A percentile compares a stretch with the other conserved stretches of the same genome.
Evolutionary conservation across 768 basidiomycete genomes (phyloP).

Genomic region (Kwoniella shandongensis): DNA sequence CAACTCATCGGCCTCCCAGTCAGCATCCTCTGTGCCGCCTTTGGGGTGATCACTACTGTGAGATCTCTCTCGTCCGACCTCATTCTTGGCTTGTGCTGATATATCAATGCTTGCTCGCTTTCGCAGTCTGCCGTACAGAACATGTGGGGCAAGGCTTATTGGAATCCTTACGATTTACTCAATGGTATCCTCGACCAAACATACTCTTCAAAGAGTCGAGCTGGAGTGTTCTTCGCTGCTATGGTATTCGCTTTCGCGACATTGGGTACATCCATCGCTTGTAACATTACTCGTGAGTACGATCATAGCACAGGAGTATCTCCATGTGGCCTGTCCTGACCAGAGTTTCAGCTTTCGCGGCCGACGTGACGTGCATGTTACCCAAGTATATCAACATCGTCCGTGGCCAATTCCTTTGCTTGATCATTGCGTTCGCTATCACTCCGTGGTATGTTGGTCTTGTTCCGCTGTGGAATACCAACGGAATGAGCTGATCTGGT

Average conservation of each 20-base stretch:
- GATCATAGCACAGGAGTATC: background rate
- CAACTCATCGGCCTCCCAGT: conserved; percentile 20
- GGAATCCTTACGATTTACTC: conserved; percentile 34
- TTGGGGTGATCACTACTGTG: conserved; percentile 33
- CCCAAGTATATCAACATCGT: conserved; percentile 35
- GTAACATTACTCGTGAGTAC: conserved; percentile 31
- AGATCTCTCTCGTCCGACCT: conserved; percentile 8
- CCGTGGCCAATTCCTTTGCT: conserved; percentile 27
- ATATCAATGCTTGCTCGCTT: background rate
- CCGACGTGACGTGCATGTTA: conserved; percentile 31
- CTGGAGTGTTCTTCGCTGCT: conserved; percentile 27
- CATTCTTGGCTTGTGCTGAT: background rate
- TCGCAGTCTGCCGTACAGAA: conserved; percentile 24
- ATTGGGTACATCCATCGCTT: conserved; percentile 26
- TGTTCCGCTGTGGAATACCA: background rate
- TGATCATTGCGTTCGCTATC: conserved; percentile 26
- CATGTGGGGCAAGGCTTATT: conserved; percentile 32
- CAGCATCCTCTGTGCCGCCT: conserved; percentile 23
- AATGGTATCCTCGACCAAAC: conserved; percentile 31
- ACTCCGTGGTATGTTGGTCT: conserved; percentile 25
- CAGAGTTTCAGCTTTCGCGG: conserved; percentile 21
- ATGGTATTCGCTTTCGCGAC: conserved; percentile 24
- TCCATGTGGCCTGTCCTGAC: background rate
- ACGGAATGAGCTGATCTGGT: background rate
- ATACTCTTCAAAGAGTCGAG: conserved; percentile 19